These are phyloP conservation scores for Backusella morwellensis DNA, from an alignment of 192 early-diverging fungal genomes.

Conservation along the genomic window DNA sequence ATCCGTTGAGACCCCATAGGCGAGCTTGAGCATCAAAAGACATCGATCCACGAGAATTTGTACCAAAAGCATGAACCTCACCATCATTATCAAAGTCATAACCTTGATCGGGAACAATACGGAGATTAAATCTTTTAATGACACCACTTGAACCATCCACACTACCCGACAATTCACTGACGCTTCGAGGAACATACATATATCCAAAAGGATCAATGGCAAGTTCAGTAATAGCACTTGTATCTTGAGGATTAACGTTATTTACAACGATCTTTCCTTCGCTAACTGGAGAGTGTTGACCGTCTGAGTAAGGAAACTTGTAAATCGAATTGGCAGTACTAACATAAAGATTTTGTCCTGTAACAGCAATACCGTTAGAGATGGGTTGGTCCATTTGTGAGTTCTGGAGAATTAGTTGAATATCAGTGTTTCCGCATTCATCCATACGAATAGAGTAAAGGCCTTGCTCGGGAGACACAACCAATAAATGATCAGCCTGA, in stretches of 20 bases:
- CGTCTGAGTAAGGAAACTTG: conserved; percentile 27
- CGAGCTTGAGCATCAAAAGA: conserved; percentile 31
- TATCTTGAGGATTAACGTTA: conserved; percentile 17
- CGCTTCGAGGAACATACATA: conserved; percentile 20
- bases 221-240: conserved; percentile 11
- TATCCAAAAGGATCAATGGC: conserved; percentile 29
- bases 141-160: conserved; percentile 1
- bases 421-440: conserved; percentile 25
- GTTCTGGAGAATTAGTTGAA: conserved; percentile 6
- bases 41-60: conserved; percentile 24
- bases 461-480: conserved; percentile 12
- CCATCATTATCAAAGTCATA: conserved; percentile 32
- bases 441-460: conserved; percentile 33
- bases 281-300: conserved; percentile 23
- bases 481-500: conserved; percentile 25
- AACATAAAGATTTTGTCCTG: conserved; percentile 20
- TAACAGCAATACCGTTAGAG: conserved; percentile 18
- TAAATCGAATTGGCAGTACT: conserved; percentile 21
- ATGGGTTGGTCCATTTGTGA: not conserved
- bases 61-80: conserved; percentile 18
- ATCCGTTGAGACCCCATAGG: conserved; percentile 26
- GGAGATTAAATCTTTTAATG: conserved; percentile 29
- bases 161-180: not conserved
- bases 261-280: conserved; percentile 11
- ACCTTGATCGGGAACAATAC: conserved; percentile 12